Conservation (phyloP, 148 eudicot genomes). For the Polygonum aviculare region DNA sequence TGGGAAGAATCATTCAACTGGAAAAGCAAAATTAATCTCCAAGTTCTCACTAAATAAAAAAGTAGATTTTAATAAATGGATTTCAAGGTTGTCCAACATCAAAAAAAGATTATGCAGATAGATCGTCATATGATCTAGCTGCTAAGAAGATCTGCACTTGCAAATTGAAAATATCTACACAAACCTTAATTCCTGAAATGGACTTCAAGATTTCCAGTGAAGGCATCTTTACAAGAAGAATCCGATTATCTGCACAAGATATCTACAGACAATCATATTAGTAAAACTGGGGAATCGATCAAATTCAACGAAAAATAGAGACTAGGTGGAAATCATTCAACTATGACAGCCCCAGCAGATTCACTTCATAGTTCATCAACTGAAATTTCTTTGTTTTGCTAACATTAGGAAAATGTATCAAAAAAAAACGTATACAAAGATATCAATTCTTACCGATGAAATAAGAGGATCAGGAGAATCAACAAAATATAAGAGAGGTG, state of each 20-base stretch:
- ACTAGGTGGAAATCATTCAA: neutral
- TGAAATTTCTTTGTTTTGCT: neutral
- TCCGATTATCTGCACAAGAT: slow-evolving; percentile 81
- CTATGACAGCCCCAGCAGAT: neutral
- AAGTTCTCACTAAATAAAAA: neutral
- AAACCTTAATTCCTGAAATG: slow-evolving; percentile 90
- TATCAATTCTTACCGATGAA: slow-evolving; percentile 49
- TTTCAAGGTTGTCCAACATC: neutral
- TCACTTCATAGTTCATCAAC: neutral
- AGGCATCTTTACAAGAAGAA: slow-evolving; percentile 67
- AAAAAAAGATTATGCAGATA: neutral
- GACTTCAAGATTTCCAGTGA: slow-evolving; percentile 69
- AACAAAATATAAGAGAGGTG: slow-evolving; percentile 63
- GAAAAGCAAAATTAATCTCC: neutral
- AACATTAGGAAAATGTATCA: neutral
- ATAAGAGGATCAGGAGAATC: slow-evolving; percentile 68
- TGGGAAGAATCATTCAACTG: neutral
- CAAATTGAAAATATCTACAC: slow-evolving; percentile 10
- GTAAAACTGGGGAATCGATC: slow-evolving; percentile 2
- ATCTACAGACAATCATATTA: slow-evolving; percentile 43
- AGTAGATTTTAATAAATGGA: neutral
- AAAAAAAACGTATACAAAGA: neutral
- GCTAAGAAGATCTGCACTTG: neutral
- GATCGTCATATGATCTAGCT: neutral
- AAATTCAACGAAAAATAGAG: neutral